Evolutionary conservation across 352 stramenopile species (phyloP).

Genomic region (Phytophthora pistaciae): DNA sequence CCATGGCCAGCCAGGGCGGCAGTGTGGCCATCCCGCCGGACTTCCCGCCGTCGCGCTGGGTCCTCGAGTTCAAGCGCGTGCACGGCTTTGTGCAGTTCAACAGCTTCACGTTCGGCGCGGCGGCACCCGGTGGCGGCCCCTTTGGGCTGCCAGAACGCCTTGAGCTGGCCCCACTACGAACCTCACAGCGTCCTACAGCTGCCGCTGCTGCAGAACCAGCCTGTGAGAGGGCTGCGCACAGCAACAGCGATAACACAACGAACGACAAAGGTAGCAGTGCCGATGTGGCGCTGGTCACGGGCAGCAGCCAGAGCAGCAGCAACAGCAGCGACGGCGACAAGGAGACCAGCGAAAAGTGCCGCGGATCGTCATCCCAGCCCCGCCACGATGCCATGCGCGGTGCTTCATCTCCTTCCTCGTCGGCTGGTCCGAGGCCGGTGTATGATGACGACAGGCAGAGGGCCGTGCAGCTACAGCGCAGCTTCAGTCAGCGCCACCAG

Average conservation of each 20-base stretch:
- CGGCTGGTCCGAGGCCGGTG: background rate
- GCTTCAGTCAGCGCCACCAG: slow-evolving; percentile 8
- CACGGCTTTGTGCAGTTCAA: slow-evolving; percentile 53
- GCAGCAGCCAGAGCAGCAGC: slow-evolving; percentile 18
- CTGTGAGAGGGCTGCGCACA: background rate
- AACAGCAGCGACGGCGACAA: slow-evolving; percentile 20
- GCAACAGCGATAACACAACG: slow-evolving; percentile 1
- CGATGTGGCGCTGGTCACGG: slow-evolving; percentile 1
- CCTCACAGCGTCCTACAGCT: background rate
- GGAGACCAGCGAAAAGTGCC: background rate
- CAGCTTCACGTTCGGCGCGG: slow-evolving; percentile 25
- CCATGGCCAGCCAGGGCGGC: slow-evolving; percentile 50
- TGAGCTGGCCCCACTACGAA: slow-evolving; percentile 4
- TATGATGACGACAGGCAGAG: slow-evolving; percentile 10
- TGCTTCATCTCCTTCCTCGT: background rate
- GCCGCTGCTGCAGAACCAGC: background rate
- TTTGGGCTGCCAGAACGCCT: slow-evolving; percentile 22
- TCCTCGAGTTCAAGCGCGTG: slow-evolving; percentile 58
- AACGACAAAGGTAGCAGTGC: slow-evolving; percentile 1
- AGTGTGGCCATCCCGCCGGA: slow-evolving; percentile 42
- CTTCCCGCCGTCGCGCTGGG: slow-evolving; percentile 59
- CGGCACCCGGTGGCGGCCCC: background rate
- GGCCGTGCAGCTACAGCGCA: slow-evolving; percentile 10
- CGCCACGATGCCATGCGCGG: background rate
- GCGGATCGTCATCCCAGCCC: background rate